phyloP scores from a whole-genome alignment of 257 asterid genomes.

The Fraxinus quadrangulata region DNA sequence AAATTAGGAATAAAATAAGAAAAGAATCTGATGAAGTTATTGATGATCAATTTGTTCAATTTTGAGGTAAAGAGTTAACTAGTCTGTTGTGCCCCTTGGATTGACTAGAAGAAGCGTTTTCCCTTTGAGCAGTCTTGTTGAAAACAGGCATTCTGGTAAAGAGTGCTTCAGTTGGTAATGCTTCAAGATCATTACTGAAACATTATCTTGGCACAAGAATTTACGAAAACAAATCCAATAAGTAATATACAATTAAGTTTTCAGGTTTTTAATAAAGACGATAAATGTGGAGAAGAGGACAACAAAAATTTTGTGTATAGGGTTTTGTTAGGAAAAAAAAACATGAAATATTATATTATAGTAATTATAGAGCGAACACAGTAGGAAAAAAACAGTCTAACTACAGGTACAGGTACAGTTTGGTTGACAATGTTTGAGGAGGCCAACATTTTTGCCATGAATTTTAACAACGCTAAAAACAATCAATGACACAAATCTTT shows the following conservation, averaged over 20 bases:
- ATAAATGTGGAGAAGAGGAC: too few species aligned
- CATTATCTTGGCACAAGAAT: constrained; percentile 13
- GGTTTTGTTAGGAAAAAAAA: too few species aligned
- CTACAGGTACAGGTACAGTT: too few species aligned
- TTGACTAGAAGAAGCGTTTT: constrained; percentile 31
- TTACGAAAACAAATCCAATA: constrained; percentile 10
- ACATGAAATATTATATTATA: too few species aligned
- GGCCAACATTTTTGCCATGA: too few species aligned
- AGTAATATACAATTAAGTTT: constrained; percentile 1
- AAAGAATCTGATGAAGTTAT: neutral
- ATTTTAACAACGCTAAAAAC: too few species aligned
- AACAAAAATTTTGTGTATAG: too few species aligned
- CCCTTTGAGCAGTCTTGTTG: constrained; percentile 27
- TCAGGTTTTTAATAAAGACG: neutral
- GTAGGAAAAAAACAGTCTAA: too few species aligned
- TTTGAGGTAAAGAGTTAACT: constrained; percentile 18
- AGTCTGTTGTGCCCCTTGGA: constrained; percentile 35
- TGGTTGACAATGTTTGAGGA: too few species aligned
- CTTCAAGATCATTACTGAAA: constrained; percentile 16
- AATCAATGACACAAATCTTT: too few species aligned
- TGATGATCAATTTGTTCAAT: constrained; percentile 17
- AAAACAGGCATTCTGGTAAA: constrained; percentile 19
- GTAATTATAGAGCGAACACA: too few species aligned
- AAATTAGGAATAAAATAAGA: too few species aligned
- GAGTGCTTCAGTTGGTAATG: constrained; percentile 11